phyloP scores from a whole-genome alignment of 1,284 basidiomycete genomes.

The Papiliotrema nemorosa region DNA sequence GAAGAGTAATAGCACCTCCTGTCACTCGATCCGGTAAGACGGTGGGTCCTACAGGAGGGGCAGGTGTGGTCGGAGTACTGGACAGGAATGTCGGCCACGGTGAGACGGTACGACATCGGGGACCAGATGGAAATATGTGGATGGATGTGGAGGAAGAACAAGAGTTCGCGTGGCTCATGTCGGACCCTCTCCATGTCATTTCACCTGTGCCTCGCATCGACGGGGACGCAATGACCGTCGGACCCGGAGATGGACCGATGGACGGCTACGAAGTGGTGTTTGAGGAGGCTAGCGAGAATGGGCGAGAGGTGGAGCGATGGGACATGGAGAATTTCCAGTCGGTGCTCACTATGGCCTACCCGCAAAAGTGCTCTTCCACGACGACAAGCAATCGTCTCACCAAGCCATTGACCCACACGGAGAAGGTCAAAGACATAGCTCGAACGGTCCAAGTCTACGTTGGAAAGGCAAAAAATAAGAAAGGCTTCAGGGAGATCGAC shows the following conservation, averaged over 20 bases:
- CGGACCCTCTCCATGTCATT: conserved; percentile 10
- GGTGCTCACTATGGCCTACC: conserved; percentile 17
- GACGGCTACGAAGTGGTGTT: conserved; percentile 1
- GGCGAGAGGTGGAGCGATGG: no score
- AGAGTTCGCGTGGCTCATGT: conserved; percentile 40
- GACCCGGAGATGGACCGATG: no score
- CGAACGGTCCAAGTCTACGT: no score
- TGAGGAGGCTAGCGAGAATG: conserved; percentile 6
- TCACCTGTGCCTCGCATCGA: not conserved
- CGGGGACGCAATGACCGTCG: not conserved
- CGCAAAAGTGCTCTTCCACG: no score
- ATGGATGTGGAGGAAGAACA: conserved; percentile 41
- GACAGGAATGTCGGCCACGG: conserved; percentile 20
- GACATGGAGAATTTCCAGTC: conserved; percentile 30
- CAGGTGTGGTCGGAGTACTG: not conserved
- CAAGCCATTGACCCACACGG: no score
- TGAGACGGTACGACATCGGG: conserved; percentile 16
- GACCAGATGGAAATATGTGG: conserved; percentile 34
- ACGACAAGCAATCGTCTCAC: no score
- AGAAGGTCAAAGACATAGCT: no score
- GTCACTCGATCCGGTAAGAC: no score
- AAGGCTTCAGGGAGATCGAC: not conserved
- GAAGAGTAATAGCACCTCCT: conserved; percentile 2
- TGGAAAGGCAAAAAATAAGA: not conserved
- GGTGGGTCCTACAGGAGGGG: not conserved